phyloP scores from a whole-genome alignment of 129 eudicot genomes.

The Saussurea involucrata region DNA sequence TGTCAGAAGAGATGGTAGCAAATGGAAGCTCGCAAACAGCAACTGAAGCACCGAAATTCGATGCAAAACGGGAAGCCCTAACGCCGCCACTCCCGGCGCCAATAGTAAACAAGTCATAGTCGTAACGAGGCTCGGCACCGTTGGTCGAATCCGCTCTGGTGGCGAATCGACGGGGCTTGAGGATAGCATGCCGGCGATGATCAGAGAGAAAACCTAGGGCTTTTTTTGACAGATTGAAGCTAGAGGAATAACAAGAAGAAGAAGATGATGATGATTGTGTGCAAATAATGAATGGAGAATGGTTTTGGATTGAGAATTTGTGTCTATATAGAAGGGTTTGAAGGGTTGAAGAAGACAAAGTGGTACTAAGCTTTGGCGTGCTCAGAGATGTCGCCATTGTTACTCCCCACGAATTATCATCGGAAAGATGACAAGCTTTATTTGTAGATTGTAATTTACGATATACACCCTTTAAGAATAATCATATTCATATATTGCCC shows the following conservation, averaged over 20 bases:
- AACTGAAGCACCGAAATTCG: slow-evolving; percentile 85
- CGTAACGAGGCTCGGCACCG: slow-evolving; percentile 64
- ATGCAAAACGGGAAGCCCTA: slow-evolving; percentile 94
- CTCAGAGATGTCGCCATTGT: slow-evolving; percentile 61
- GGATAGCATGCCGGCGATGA: slow-evolving; percentile 9
- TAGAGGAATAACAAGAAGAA: slow-evolving; percentile 8
- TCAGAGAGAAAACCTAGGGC: slow-evolving; percentile 28
- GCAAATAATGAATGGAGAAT: slow-evolving; percentile 26
- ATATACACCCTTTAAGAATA: background rate
- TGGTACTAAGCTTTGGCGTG: slow-evolving; percentile 58
- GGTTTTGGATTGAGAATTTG: slow-evolving; percentile 24
- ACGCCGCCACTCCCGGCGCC: slow-evolving; percentile 99
- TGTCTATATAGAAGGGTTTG: slow-evolving; percentile 29
- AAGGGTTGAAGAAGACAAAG: slow-evolving; percentile 43
- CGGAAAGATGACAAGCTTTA: slow-evolving; percentile 1
- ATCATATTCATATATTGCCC: background rate
- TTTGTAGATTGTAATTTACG: background rate
- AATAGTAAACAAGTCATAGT: slow-evolving; percentile 86
- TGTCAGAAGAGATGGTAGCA: slow-evolving; percentile 77
- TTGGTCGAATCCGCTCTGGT: slow-evolving; percentile 58
- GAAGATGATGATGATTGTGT: slow-evolving; percentile 28
- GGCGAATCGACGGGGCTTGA: slow-evolving; percentile 41
- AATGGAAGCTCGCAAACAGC: slow-evolving; percentile 98
- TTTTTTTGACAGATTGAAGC: slow-evolving; percentile 19
- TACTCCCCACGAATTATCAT: background rate